phyloP scores from a whole-genome alignment of 768 basidiomycete species.

The Lactarius vividus region DNA sequence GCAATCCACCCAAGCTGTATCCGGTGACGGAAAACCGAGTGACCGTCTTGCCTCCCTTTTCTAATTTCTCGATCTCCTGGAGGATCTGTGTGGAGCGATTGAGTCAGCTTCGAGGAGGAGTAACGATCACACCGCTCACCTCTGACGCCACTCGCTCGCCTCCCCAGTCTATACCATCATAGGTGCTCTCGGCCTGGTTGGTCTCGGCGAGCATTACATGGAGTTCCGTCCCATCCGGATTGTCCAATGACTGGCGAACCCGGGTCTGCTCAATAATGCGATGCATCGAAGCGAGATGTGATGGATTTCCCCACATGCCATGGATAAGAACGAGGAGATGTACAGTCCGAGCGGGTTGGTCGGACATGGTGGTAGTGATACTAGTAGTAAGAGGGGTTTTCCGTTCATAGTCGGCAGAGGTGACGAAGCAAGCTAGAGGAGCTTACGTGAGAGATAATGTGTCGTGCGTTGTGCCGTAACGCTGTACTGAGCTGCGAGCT shows the following conservation, averaged over 20 bases:
- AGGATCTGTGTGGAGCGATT: conserved; percentile 44
- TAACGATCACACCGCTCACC: conserved; percentile 42
- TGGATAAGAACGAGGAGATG: conserved; percentile 41
- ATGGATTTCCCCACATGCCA: conserved; percentile 81
- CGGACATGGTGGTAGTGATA: neutral
- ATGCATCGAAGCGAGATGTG: conserved; percentile 57
- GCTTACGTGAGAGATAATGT: neutral
- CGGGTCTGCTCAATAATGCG: conserved; percentile 51
- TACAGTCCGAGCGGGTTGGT: neutral
- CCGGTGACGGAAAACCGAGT: conserved; percentile 72
- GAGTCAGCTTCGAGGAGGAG: neutral
- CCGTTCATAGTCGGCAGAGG: neutral
- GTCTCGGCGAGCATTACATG: conserved; percentile 64
- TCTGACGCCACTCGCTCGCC: conserved; percentile 78
- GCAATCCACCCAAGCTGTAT: conserved; percentile 78
- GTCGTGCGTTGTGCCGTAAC: neutral
- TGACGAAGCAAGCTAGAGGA: neutral
- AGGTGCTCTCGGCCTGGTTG: conserved; percentile 64
- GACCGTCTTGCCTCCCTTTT: conserved; percentile 54
- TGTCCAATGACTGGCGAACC: conserved; percentile 28
- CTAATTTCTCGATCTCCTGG: conserved; percentile 52
- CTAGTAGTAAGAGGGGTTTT: neutral
- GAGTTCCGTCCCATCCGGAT: conserved; percentile 44
- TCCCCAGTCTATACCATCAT: conserved; percentile 84
- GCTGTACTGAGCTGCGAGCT: neutral